A percentile compares a stretch with the other conserved stretches of the same genome.
phyloP scores from a whole-genome alignment of 106 monocot species.

The Cymbidium sinense region DNA sequence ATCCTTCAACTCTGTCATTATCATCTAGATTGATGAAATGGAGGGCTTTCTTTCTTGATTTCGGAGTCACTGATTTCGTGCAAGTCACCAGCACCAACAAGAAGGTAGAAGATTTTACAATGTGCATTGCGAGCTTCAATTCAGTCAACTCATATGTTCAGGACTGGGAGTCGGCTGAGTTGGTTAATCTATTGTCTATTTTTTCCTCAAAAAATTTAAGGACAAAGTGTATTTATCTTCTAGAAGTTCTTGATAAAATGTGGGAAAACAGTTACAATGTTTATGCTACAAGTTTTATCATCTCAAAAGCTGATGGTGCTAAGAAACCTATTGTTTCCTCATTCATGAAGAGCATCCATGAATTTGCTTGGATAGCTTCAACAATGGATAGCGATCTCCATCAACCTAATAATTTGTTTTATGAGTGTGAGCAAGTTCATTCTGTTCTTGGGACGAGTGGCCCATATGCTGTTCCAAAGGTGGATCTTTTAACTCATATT shows the following conservation, averaged over 20 bases:
- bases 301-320: conserved; percentile 15
- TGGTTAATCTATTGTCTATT: conserved; percentile 51
- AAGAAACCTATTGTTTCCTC: conserved; percentile 35
- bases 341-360: conserved; percentile 49
- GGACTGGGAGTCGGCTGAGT: conserved; percentile 93
- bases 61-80: conserved; percentile 95
- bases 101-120: conserved; percentile 20
- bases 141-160: conserved; percentile 15
- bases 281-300: conserved; percentile 18
- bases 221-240: conserved; percentile 70
- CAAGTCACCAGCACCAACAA: conserved; percentile 47
- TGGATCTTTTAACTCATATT: conserved; percentile 1
- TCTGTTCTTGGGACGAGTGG: conserved; percentile 57
- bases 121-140: background rate
- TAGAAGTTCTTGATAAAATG: conserved; percentile 85
- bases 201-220: conserved; percentile 53
- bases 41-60: conserved; percentile 61
- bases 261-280: conserved; percentile 82
- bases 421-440: conserved; percentile 67
- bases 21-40: conserved; percentile 31
- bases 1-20: conserved; percentile 40
- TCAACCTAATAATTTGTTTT: conserved; percentile 61
- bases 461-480: conserved; percentile 90
- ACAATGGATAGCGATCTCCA: conserved; percentile 60
- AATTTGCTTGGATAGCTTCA: conserved; percentile 72